Conservation (phyloP, 768 basidiomycete genomes). For the Steccherinum ochraceum region DNA sequence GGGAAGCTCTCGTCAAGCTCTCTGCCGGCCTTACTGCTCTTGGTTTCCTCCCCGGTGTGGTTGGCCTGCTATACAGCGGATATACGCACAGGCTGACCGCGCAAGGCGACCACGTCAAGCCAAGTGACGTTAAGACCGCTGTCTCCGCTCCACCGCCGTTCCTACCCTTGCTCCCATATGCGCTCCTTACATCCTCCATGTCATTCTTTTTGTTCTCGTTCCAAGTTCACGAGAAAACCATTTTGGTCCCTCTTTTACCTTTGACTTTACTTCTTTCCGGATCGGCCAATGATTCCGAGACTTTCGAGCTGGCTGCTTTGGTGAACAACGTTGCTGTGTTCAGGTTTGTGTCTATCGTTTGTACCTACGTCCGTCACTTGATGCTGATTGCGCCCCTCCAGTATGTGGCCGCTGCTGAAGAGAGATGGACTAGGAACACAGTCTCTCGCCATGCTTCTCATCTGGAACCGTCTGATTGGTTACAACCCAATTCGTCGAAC, state of each 20-base stretch:
- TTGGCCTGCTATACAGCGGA: constrained; percentile 35
- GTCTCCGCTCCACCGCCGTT: constrained; percentile 38
- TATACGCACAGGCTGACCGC: constrained; percentile 20
- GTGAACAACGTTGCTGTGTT: constrained; percentile 84
- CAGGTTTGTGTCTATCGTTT: constrained; percentile 54
- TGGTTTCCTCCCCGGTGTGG: constrained; percentile 63
- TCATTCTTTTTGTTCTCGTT: constrained; percentile 97
- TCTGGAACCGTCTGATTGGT: constrained; percentile 85
- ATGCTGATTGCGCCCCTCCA: constrained; percentile 23
- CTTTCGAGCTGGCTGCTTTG: constrained; percentile 64
- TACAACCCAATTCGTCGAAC: constrained; percentile 55
- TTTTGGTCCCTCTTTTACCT: constrained; percentile 81
- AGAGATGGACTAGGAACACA: constrained; percentile 72
- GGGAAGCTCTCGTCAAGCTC: constrained; percentile 49
- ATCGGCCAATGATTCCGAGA: constrained; percentile 35
- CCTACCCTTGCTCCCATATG: constrained; percentile 69
- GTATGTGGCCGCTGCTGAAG: constrained; percentile 90
- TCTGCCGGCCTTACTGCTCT: constrained; percentile 61
- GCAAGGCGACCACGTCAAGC: constrained; percentile 1
- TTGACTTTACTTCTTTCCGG: constrained; percentile 69
- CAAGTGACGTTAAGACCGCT: constrained; percentile 1
- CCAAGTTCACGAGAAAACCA: constrained; percentile 94
- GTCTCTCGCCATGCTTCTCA: constrained; percentile 56
- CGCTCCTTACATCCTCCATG: constrained; percentile 74
- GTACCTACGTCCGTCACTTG: constrained; percentile 1